Base-by-base conservation (phyloP, 352 stramenopile species). In the Phytophthora fragariaefolia region DNA sequence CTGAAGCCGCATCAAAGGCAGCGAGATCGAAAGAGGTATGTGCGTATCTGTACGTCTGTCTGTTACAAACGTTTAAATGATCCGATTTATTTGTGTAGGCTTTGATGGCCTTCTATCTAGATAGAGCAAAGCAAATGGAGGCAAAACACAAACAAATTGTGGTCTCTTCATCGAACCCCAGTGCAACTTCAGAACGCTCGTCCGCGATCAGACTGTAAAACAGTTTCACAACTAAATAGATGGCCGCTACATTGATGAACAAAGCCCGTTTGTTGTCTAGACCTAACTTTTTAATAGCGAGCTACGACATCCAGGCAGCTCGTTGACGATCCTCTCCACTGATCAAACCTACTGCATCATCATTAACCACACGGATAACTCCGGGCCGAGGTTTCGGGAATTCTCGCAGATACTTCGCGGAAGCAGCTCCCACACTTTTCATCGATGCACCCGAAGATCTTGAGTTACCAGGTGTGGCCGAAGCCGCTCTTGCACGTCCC, bases 31-130 rank as follows among this genome's bases (percentile, higher is more conserved):
- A 71, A 57, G 73, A 82, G 63, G 76, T 77, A 24, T 24, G 51
- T 51, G 1, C 27, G 9, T 40, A 9, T 22, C 9, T 52, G 18
- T 42, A 6, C 6, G 23, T 13, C 12, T 45, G n/a, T 40, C 4
- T 22, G 30, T 60, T 24, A 34, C n/a, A n/a, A n/a, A n/a, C n/a
- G n/a, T n/a, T n/a, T n/a, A n/a, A n/a, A n/a, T n/a, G n/a, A n/a
- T n/a, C n/a, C n/a, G n/a, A n/a, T n/a, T n/a, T 40, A 9, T 22
- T 4, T 52, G 18, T 42, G 17, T 15, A 91, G 80, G 60, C 68
- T 12, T 64, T 91, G 12, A 77, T 74, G 28, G 71, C 73, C 7
- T 91, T 89, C 52, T 91, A 91, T 51, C 63, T 89, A 9, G 58
- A 58, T 1, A 67, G 80, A 27, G 82, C 82, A 4, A 82, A 81